Evolutionary conservation across 495 filamentous ascomycete genomes (phyloP).

Genomic region (Cladorrhinum samala): DNA sequence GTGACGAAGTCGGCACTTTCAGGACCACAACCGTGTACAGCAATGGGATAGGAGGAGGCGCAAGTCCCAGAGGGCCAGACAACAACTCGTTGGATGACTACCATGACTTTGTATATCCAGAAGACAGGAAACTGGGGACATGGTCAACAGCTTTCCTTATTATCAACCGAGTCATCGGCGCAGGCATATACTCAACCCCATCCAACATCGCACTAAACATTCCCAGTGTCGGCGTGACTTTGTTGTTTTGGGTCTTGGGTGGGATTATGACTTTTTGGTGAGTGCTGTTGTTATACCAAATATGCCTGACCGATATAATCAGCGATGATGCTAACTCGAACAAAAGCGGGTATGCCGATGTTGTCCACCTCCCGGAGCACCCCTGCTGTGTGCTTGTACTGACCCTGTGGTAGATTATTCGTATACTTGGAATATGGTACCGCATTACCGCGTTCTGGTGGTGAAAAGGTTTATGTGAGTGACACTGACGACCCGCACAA

Average conservation of each 20-base stretch:
- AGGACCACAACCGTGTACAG: constrained; percentile 17
- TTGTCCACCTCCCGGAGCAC: no score
- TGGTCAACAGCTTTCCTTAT: constrained; percentile 32
- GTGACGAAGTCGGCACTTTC: constrained; percentile 21
- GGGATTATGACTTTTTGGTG: constrained; percentile 30
- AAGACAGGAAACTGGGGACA: constrained; percentile 31
- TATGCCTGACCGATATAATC: constrained; percentile 4
- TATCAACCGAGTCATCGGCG: constrained; percentile 29
- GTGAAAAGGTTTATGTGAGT: constrained; percentile 32
- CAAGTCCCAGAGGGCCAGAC: background rate
- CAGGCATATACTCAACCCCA: constrained; percentile 28
- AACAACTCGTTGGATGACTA: constrained; percentile 25
- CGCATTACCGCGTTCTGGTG: constrained; percentile 28
- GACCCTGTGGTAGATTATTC: constrained; percentile 18
- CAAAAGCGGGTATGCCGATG: no score
- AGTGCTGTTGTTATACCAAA: constrained; percentile 13
- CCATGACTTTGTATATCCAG: constrained; percentile 32
- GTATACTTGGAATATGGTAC: constrained; percentile 34
- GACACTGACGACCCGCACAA: background rate
- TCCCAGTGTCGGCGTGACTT: constrained; percentile 26
- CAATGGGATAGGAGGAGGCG: constrained; percentile 7
- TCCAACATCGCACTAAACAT: constrained; percentile 21
- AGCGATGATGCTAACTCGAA: background rate
- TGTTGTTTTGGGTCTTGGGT: constrained; percentile 29
- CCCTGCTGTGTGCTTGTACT: no score